Conservation (phyloP, 140 eudicot genomes). For the Ambrosia hybrid region DNA sequence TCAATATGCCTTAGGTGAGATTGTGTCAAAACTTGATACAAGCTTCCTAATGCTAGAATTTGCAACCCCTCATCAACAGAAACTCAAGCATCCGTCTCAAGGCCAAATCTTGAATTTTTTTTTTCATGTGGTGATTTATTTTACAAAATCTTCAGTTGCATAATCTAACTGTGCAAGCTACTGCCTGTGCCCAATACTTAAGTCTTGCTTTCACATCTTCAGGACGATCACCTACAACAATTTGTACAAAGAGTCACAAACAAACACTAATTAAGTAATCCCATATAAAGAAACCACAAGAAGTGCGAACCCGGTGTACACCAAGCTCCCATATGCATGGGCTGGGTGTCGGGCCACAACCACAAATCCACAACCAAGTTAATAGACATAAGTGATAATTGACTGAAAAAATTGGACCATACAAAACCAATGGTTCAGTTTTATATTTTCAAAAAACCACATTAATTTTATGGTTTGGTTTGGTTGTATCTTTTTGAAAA, state of each 20-base stretch:
- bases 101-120: conserved; percentile 20
- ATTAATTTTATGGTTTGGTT: too few relatives aligned
- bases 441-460: too few relatives aligned
- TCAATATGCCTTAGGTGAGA: conserved; percentile 15
- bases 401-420: too few relatives aligned
- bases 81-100: conserved; percentile 28
- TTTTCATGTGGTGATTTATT: conserved; percentile 2
- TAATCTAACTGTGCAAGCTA: conserved; percentile 71
- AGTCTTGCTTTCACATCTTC: conserved; percentile 87
- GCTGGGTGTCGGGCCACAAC: too few relatives aligned
- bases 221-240: conserved; percentile 69
- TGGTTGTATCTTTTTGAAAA: too few relatives aligned
- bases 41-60: neutral
- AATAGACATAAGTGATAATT: too few relatives aligned
- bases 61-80: conserved; percentile 29
- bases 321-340: too few relatives aligned
- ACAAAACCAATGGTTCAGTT: too few relatives aligned
- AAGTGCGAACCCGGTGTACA: neutral
- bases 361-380: too few relatives aligned
- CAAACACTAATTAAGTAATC: neutral
- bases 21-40: conserved; percentile 29
- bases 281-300: neutral
- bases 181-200: conserved; percentile 80
- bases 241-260: neutral
- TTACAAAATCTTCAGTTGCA: conserved; percentile 43